Percentiles rank a stretch among this genome's conserved stretches.
Evolutionary conservation across 164 flowering plant species (phyloP).

Genomic region (Akebia trifoliata): DNA sequence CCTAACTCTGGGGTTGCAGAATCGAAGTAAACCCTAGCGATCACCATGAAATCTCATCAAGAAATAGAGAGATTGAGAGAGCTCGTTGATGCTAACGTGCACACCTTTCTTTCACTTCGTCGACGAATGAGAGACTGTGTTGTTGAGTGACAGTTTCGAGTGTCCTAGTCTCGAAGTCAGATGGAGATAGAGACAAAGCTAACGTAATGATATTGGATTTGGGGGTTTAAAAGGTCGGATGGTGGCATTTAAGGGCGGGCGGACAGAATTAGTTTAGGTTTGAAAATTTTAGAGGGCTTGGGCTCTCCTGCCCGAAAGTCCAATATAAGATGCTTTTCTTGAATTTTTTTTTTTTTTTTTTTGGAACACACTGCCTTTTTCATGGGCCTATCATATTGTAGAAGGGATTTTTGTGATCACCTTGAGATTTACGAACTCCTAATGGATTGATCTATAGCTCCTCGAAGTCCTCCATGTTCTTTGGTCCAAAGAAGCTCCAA

Average conservation of each 20-base stretch:
- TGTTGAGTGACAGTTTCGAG: background rate
- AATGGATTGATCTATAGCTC: no score
- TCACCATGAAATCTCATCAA: background rate
- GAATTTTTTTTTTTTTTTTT: no score
- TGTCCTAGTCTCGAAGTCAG: background rate
- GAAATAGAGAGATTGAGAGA: background rate
- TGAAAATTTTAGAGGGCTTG: slow-evolving; percentile 2
- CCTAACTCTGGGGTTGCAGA: background rate
- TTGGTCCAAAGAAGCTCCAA: no score
- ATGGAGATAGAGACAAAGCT: background rate
- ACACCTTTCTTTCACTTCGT: background rate
- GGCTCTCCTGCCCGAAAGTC: no score
- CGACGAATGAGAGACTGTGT: no score
- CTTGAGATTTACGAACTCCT: no score
- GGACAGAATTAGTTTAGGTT: background rate
- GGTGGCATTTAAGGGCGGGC: slow-evolving; percentile 1
- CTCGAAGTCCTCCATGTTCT: no score
- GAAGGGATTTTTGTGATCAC: no score
- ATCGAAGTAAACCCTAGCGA: background rate
- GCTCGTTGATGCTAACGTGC: background rate
- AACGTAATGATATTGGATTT: background rate
- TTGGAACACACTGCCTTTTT: no score
- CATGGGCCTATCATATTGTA: no score
- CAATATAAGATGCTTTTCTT: no score
- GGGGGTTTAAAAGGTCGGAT: background rate